Base-by-base conservation (phyloP, 2,329 filamentous ascomycete species). In the Beauveria sp. region DNA sequence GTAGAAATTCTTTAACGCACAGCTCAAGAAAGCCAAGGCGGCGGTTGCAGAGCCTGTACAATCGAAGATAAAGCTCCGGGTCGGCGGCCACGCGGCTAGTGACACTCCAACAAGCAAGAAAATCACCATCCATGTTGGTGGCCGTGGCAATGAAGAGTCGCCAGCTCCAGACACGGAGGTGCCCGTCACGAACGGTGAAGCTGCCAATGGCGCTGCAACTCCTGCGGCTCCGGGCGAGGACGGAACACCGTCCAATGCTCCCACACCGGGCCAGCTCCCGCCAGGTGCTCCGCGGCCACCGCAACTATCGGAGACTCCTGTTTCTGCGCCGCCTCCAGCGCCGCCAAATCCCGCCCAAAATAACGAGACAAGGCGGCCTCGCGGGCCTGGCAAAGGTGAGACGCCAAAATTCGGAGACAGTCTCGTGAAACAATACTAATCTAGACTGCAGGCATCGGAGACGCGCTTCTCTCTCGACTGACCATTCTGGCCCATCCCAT, bases 21-120 rank as follows among this genome's bases (percentile, higher is more conserved):
- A 89, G 59, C 73, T 96, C 41, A 84, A 83, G 64, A 82, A 90
- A 68, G 91, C 91, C 10, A 91, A 89, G 71, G 81, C 81, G 52
- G 81, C 81, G 61, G 89, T 93, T 20, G 80, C 83, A 54, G 89
- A 94, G 72, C 88, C 91, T 16, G 77, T 83, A 1, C 84, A 87
- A 67, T 84, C 89, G 41, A 91, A 91, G 70, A 89, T 96, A 68
- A 96, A 92, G 73, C 79, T 96, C 61, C 92, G 90, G 72, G 82
- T 91, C 69, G 79, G 82, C 6, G 79, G 82, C 5, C 74, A 77
- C 48, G 72, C 72, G 26, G 69, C 72, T 34, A 79, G 83, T 34
- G 75, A 77, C 10, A 73, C 81, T 1, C 67, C 68, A 48, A 73
- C 76, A 62, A 72, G 79, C 9, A 86, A 86, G 71, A 89, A 85